Evolutionary conservation across 2,329 filamentous ascomycete species (phyloP), one percentile per base, ranked within the genome.

Genomic region (Aspergillus ibericus): DNA sequence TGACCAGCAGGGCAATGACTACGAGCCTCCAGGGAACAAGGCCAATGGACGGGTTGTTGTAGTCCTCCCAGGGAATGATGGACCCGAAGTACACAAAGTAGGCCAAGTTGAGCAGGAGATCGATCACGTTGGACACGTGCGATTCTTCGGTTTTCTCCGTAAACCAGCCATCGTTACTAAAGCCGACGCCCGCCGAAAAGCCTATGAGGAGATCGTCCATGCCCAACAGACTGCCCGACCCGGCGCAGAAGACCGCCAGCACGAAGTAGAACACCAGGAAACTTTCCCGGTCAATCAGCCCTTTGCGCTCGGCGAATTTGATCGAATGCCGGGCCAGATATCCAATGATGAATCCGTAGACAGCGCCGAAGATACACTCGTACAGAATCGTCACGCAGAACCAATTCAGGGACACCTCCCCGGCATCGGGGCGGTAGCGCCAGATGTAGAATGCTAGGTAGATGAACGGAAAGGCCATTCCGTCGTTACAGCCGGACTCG

Each of bases 111-210:
- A 99, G 88, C 61, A 99, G 81, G 74, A 99, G 78, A 81, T 99
- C 95, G 71, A 99, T 99, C 73, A 99, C 95, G 85, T 99, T 98
- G 75, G 93, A 98, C 9, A 99, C 95, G 74, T 98, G 95, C 0
- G 95, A 93, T 76, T 99, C 95, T 73, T 99, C 95, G 0, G 95
- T 99, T 82, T 97, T 97, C 71, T 97, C 91, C 15, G 91, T 90
- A 70, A 99, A 99, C 95, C 95, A 99, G 65, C 95, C 95, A 72
- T 99, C 95, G 75, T 99, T 99, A 67, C 93, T 97, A 81, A 99
- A 99, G 55, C 95, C 95, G n/a, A 99, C 95, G 58, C 95, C 95
- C 56, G 91, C 92, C 13, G 93, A 88, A 70, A 99, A 99, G 38
- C 95, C 95, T 38, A 99, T 91, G 3, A 99, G 85, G 52, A 99